A percentile compares a stretch with the other conserved stretches of the same genome.
phyloP scores from a whole-genome alignment of 257 asterid genomes.

The Thymus mandschuricus region DNA sequence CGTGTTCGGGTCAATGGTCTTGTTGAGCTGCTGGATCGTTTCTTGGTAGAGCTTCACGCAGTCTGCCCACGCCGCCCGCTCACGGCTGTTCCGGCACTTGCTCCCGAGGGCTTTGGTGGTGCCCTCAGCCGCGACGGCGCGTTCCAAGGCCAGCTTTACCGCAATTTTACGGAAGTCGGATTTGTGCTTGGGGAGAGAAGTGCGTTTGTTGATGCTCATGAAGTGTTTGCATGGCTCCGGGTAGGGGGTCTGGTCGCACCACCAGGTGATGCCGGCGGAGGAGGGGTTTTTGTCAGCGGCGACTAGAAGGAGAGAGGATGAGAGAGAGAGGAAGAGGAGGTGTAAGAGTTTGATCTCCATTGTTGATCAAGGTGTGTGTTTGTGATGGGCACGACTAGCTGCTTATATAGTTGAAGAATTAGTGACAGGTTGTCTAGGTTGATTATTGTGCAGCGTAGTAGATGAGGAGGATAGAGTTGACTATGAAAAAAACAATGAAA shows the following conservation, averaged over 20 bases:
- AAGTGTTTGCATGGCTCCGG: constrained; percentile 67
- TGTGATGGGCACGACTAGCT: too few relatives aligned
- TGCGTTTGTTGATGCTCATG: constrained; percentile 36
- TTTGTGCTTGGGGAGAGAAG: constrained; percentile 36
- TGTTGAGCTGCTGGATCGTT: constrained; percentile 60
- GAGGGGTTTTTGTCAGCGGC: constrained; percentile 26
- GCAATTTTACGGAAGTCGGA: constrained; percentile 56
- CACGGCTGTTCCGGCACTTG: constrained; percentile 51
- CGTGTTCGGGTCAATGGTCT: constrained; percentile 41
- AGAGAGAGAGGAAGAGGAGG: constrained; percentile 29
- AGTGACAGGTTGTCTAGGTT: constrained; percentile 34
- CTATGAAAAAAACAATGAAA: constrained; percentile 7
- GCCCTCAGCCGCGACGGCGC: constrained; percentile 46
- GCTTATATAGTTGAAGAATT: constrained; percentile 32
- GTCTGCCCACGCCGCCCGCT: constrained; percentile 75
- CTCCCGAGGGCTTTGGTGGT: constrained; percentile 47
- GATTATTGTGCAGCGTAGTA: not conserved
- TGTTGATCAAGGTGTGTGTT: constrained; percentile 6
- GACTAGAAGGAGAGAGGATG: constrained; percentile 20
- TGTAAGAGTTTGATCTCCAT: constrained; percentile 33
- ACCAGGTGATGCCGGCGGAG: constrained; percentile 29
- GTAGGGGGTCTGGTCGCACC: constrained; percentile 81
- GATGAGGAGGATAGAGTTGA: constrained; percentile 44
- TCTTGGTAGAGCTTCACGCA: constrained; percentile 56
- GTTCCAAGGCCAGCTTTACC: constrained; percentile 49